Conservation (phyloP, 176 grass and related monocot genomes). For the Canna indica region DNA sequence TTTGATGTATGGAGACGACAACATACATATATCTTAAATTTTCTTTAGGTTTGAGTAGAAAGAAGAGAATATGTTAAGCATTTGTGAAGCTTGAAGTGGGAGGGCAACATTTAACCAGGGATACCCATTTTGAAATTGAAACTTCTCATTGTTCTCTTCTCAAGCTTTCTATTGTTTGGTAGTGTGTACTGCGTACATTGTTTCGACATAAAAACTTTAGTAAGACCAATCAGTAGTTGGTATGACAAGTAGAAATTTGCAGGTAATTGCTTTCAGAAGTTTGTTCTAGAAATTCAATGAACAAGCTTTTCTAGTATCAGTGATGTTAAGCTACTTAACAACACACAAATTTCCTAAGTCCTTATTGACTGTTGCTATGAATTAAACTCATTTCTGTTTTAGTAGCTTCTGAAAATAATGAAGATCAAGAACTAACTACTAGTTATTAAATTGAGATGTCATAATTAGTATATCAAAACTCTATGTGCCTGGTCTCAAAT, state of each 20-base stretch:
- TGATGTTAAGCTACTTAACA: neutral
- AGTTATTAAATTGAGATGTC: neutral
- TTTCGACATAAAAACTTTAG: neutral
- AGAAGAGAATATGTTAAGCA: neutral
- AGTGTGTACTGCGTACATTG: neutral
- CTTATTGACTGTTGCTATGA: too few relatives aligned
- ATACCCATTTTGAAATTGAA: neutral
- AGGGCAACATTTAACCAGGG: neutral
- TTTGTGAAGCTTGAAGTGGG: neutral
- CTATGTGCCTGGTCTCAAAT: neutral
- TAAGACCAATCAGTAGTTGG: neutral
- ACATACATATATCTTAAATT: neutral
- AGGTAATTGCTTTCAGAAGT: neutral
- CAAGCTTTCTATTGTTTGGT: neutral
- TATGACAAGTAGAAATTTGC: too few relatives aligned
- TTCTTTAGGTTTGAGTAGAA: neutral
- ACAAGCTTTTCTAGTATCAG: neutral
- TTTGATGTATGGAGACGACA: neutral
- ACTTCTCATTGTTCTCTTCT: neutral
- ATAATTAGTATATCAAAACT: neutral
- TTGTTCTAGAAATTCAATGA: neutral
- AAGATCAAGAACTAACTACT: neutral
- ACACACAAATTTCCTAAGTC: neutral
- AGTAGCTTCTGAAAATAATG: neutral
- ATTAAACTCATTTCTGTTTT: neutral